A percentile compares a stretch with the other conserved stretches of the same genome.
These are phyloP conservation scores for Penicillium alfredii DNA, from an alignment of 495 filamentous ascomycete genomes.

Conservation along the genomic window DNA sequence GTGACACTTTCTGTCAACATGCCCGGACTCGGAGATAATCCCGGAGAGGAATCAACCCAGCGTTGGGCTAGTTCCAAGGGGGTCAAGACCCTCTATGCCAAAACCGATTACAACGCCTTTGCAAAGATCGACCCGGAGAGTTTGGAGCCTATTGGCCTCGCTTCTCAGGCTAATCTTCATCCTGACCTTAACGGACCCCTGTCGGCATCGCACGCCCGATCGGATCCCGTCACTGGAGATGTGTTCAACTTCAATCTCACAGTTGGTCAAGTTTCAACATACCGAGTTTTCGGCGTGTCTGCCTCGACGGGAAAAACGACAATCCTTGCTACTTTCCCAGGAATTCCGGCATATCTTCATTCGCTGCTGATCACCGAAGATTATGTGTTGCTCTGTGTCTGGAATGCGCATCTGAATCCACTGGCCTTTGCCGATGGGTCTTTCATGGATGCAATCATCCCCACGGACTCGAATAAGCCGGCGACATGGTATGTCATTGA, in stretches of 20 bases:
- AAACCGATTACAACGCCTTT: slow-evolving; percentile 52
- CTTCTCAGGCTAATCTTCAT: slow-evolving; percentile 53
- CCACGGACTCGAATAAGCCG: slow-evolving; percentile 43
- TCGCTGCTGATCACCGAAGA: slow-evolving; percentile 62
- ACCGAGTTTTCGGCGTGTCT: slow-evolving; percentile 60
- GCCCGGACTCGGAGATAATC: slow-evolving; percentile 36
- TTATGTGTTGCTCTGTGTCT: slow-evolving; percentile 63
- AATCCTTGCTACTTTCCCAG: slow-evolving; percentile 62
- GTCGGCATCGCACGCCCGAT: slow-evolving; percentile 61
- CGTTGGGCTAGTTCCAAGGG: slow-evolving; percentile 23
- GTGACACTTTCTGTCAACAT: slow-evolving; percentile 57
- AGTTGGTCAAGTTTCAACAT: slow-evolving; percentile 42
- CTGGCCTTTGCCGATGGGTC: slow-evolving; percentile 42
- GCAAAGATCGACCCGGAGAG: slow-evolving; percentile 62
- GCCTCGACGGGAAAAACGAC: slow-evolving; percentile 56
- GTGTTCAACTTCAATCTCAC: slow-evolving; percentile 72
- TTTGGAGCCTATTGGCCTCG: slow-evolving; percentile 59
- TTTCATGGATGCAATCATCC: slow-evolving; percentile 22
- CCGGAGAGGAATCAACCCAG: slow-evolving; percentile 2
- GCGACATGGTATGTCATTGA: slow-evolving; percentile 69
- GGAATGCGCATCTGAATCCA: slow-evolving; percentile 54
- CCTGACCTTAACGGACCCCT: slow-evolving; percentile 59
- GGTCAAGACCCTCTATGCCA: slow-evolving; percentile 48
- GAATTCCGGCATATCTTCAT: slow-evolving; percentile 60
- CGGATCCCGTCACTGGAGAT: slow-evolving; percentile 65